These are phyloP conservation scores for Exophiala alcalophila DNA, from an alignment of 2,329 filamentous ascomycete species.

Conservation along the genomic window DNA sequence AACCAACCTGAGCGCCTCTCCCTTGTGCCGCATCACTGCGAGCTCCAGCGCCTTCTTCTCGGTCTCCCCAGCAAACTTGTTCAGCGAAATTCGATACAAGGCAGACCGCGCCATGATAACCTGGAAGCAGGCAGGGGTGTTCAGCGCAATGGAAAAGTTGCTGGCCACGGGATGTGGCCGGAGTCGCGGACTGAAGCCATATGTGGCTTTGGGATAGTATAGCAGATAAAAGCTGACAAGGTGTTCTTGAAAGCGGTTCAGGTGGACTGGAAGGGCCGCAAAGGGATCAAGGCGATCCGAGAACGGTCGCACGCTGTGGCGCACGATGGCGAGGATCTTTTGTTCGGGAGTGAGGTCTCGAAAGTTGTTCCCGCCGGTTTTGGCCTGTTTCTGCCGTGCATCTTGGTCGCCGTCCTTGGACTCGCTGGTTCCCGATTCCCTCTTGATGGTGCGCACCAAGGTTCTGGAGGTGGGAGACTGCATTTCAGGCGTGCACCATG, in stretches of 20 bases:
- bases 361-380: slow-evolving; percentile 3
- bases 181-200: slow-evolving; percentile 27
- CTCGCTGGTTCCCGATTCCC: slow-evolving; percentile 3
- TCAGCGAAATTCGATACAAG: slow-evolving; percentile 23
- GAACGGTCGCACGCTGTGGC: slow-evolving; percentile 21
- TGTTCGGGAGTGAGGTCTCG: slow-evolving; percentile 15
- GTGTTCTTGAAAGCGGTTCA: slow-evolving; percentile 26
- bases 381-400: not conserved
- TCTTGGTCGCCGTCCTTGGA: not conserved
- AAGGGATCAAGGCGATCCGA: slow-evolving; percentile 26
- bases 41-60: slow-evolving; percentile 20
- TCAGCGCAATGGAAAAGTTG: slow-evolving; percentile 28
- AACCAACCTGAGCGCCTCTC: slow-evolving; percentile 22
- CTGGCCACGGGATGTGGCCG: slow-evolving; percentile 26
- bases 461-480: slow-evolving; percentile 4
- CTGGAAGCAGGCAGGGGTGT: slow-evolving; percentile 27
- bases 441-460: slow-evolving; percentile 7
- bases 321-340: slow-evolving; percentile 21
- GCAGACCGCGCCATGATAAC: slow-evolving; percentile 26
- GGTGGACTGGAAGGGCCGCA: slow-evolving; percentile 20
- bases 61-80: slow-evolving; percentile 23
- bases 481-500: slow-evolving; percentile 7
- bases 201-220: slow-evolving; percentile 26
- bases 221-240: slow-evolving; percentile 26
- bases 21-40: slow-evolving; percentile 24